Percentiles rank a stretch among this genome's conserved stretches.
These are phyloP conservation scores for Saraca asoca DNA, from an alignment of 331 rosid genomes.

Conservation along the genomic window DNA sequence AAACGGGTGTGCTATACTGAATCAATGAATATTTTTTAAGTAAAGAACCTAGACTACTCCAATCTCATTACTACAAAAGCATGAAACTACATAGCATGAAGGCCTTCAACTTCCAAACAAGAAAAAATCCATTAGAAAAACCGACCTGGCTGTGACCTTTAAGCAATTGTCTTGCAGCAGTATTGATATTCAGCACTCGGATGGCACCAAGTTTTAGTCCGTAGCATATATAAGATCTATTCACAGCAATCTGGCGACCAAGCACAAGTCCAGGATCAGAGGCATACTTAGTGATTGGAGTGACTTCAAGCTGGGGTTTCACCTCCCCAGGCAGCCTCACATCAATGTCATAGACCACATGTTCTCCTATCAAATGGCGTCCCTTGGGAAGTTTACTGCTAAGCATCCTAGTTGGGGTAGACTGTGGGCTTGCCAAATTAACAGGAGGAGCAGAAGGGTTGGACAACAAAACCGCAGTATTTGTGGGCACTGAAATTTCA, in stretches of 20 bases:
- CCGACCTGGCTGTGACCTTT: slow-evolving; percentile 91
- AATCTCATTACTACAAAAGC: too few relatives aligned
- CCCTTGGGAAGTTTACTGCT: slow-evolving; percentile 88
- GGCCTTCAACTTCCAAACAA: too few relatives aligned
- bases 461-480: slow-evolving; percentile 16
- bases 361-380: slow-evolving; percentile 73
- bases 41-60: too few relatives aligned
- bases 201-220: slow-evolving; percentile 93
- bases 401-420: slow-evolving; percentile 61
- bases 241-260: slow-evolving; percentile 95
- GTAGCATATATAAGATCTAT: slow-evolving; percentile 92
- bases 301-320: slow-evolving; percentile 98
- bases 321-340: slow-evolving; percentile 74
- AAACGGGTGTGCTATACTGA: too few relatives aligned
- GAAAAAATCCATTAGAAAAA: too few relatives aligned
- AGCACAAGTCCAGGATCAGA: slow-evolving; percentile 94
- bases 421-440: slow-evolving; percentile 38
- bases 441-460: slow-evolving; percentile 33
- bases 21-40: too few relatives aligned
- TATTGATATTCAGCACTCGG: slow-evolving; percentile 87
- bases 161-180: slow-evolving; percentile 87
- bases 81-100: too few relatives aligned
- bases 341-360: slow-evolving; percentile 73
- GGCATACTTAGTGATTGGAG: slow-evolving; percentile 91
- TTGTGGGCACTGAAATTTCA: slow-evolving; percentile 36